Percentiles rank a stretch among this genome's conserved stretches.
Conservation (phyloP, 306 rosid genomes). For the Cicer cuneatum region DNA sequence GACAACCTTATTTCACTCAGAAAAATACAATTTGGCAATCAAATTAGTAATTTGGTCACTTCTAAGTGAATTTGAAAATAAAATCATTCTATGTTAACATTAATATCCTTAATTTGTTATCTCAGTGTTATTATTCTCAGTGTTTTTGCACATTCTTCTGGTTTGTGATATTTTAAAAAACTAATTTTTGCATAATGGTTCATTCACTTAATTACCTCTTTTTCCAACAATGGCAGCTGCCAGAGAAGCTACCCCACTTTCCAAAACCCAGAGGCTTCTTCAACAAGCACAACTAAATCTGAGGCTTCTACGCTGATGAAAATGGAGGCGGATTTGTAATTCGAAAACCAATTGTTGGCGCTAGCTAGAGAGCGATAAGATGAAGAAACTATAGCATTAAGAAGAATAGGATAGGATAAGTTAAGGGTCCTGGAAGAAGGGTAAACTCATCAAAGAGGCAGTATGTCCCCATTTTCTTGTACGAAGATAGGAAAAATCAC, state of each 20-base stretch:
- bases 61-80: neutral
- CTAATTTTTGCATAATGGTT: neutral
- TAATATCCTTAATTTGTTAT: neutral
- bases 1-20: too few relatives aligned
- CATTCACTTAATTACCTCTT: neutral
- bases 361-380: neutral
- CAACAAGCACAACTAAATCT: neutral
- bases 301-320: slow-evolving; percentile 8
- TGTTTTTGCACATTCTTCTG: neutral
- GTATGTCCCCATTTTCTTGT: neutral
- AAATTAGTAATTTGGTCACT: too few relatives aligned
- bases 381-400: neutral
- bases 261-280: neutral
- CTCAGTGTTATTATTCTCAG: neutral
- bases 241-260: slow-evolving; percentile 13
- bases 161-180: neutral
- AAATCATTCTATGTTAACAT: too few relatives aligned
- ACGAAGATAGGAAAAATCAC: neutral
- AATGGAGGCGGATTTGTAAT: neutral
- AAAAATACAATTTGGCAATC: too few relatives aligned
- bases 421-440: neutral
- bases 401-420: neutral
- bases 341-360: neutral
- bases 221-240: slow-evolving; percentile 8
- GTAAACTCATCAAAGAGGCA: neutral